Base-by-base conservation (phyloP, 169 alveolate species). In the Eimeria acervulina region DNA sequence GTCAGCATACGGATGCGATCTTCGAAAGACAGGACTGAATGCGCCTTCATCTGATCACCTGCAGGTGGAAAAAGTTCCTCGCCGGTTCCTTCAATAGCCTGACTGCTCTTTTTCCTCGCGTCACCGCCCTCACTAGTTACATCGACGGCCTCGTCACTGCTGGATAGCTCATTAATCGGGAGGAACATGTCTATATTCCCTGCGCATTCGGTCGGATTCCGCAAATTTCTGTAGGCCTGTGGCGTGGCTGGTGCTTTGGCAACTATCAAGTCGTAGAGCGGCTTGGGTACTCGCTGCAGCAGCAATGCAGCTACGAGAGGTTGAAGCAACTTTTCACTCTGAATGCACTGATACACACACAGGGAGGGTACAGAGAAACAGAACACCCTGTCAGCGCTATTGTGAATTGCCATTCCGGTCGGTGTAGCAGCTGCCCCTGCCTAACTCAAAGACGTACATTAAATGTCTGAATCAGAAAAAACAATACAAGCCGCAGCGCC, bases 171-270 rank as follows among this genome's bases (percentile, higher is more conserved):
- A 33, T 84, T 47, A 55, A 42, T 84, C 21, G 93, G 93, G 59
- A 84, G 93, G 63, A 84, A 84, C 31, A 7, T 13, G 12, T 84
- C 93, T n/a, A 84, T 84, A 38, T 33, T 55, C 40, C 93, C 93
- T 1, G 93, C 93, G 55, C 93, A 84, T 1, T 84, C 59, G 42
- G 80, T 84, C 31, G 93, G 93, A 59, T 84, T 84, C 52, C 93
- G 93, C 93, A 84, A 51, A 51, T 84, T 84, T 33, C 23, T 36
- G 78, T 84, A 84, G 23, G 93, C 74, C n/a, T 51, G 52, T 31
- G 93, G 76, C n/a, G 59, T 51, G 0, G 74, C 55, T 36, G 59
- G 93, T 33, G 74, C 93, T 59, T 84, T 84, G 74, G 78, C 93
- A 78, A 84, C 13, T 59, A 84, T 33, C 93, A 84, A 55, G 38